These are phyloP conservation scores for Pleurotus giganteus DNA, from an alignment of 768 basidiomycete species.

Conservation along the genomic window DNA sequence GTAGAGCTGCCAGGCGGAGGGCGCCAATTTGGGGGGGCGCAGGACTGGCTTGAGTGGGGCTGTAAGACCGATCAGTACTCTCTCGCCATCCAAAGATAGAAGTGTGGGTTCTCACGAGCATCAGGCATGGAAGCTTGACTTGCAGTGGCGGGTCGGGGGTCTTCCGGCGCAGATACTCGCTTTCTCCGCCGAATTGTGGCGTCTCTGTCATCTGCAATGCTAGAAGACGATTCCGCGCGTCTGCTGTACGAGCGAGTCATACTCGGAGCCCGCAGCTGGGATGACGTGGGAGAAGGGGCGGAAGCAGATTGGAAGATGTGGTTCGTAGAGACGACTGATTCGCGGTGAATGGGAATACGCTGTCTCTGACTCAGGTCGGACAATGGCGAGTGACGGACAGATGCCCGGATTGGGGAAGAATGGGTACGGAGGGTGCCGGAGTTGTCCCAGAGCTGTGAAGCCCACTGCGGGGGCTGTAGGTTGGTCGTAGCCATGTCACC, in stretches of 20 bases:
- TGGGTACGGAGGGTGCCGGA: conserved; percentile 45
- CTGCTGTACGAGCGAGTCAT: conserved; percentile 61
- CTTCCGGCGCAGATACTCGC: conserved; percentile 36
- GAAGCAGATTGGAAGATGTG: conserved; percentile 70
- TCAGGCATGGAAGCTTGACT: conserved; percentile 25
- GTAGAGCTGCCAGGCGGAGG: conserved; percentile 95
- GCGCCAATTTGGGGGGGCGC: conserved; percentile 87
- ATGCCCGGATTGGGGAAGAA: conserved; percentile 37
- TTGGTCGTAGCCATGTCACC: conserved; percentile 44
- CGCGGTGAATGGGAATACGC: conserved; percentile 40
- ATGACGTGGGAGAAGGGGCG: conserved; percentile 58
- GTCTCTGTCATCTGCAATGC: conserved; percentile 61
- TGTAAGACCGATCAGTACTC: conserved; percentile 26
- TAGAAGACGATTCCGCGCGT: conserved; percentile 59
- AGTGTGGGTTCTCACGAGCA: conserved; percentile 38
- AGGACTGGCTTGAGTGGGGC: conserved; percentile 74
- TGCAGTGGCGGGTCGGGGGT: conserved; percentile 27
- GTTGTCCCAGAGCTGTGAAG: conserved; percentile 61
- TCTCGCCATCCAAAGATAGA: conserved; percentile 14
- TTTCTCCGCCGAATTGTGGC: conserved; percentile 71
- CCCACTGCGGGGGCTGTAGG: conserved; percentile 61
- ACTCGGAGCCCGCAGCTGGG: conserved; percentile 36
- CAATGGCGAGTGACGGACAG: conserved; percentile 49
- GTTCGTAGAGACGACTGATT: conserved; percentile 44
- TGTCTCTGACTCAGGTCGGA: conserved; percentile 37